Evolutionary conservation across 805 yeast genomes (phyloP).

Genomic region (Myxozyma mucilagina): DNA sequence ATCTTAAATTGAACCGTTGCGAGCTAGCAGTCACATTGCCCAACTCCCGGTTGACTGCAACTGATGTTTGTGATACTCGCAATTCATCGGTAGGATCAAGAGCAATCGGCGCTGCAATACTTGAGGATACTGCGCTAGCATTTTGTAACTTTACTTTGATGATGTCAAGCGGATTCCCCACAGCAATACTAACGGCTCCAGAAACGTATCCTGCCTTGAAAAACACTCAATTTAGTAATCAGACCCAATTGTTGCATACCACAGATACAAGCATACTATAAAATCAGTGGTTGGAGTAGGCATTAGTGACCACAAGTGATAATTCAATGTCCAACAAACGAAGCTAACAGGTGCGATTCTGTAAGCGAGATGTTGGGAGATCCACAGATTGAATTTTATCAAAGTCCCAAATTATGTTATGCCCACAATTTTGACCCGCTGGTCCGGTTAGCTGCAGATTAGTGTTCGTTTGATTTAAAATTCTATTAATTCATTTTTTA

Average conservation of each 20-base stretch:
- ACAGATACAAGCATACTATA: constrained; percentile 2
- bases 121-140: not conserved
- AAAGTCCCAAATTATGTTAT: too few relatives aligned
- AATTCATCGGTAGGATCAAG: not conserved
- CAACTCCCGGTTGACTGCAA: not conserved
- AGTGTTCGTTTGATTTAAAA: too few relatives aligned
- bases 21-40: not conserved
- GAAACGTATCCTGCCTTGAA: constrained; percentile 35
- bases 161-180: constrained; percentile 36
- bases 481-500: too few relatives aligned
- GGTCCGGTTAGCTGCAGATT: too few relatives aligned
- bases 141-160: constrained; percentile 34
- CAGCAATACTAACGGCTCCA: constrained; percentile 34
- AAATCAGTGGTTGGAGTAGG: constrained; percentile 17
- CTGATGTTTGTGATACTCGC: not conserved
- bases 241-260: not conserved
- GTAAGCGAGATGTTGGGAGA: too few relatives aligned
- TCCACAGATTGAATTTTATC: too few relatives aligned
- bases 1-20: not conserved
- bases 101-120: not conserved
- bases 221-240: not conserved
- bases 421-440: too few relatives aligned
- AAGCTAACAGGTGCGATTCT: too few relatives aligned
- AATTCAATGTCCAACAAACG: not conserved
- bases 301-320: not conserved